phyloP scores from a whole-genome alignment of 805 yeast species.

The Cyberlindnera suaveolens region DNA sequence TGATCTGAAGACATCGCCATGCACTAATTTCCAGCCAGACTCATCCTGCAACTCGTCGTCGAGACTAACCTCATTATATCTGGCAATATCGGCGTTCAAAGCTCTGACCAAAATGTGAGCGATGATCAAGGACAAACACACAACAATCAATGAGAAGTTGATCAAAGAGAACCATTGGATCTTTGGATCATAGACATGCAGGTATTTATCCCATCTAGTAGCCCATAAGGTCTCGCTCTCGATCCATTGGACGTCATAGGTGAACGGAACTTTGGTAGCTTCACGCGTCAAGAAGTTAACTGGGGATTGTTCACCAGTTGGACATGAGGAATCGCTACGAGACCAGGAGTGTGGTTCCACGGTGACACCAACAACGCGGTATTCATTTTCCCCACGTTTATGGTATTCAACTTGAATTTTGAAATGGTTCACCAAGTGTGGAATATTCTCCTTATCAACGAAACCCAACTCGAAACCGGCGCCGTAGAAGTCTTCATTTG shows the following conservation, averaged over 20 bases:
- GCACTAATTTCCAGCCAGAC: conserved; percentile 94
- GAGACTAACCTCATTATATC: conserved; percentile 83
- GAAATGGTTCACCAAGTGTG: conserved; percentile 76
- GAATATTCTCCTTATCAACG: conserved; percentile 48
- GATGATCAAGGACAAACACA: conserved; percentile 70
- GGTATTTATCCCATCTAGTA: conserved; percentile 96
- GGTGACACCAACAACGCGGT: conserved; percentile 86
- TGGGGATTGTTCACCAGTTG: conserved; percentile 29
- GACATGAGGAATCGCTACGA: conserved; percentile 32
- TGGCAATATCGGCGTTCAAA: conserved; percentile 75
- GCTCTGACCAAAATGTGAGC: conserved; percentile 75
- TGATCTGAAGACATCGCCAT: conserved; percentile 90
- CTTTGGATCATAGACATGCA: conserved; percentile 86
- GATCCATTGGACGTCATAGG: conserved; percentile 77
- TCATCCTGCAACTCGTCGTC: conserved; percentile 88
- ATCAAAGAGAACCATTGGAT: conserved; percentile 94
- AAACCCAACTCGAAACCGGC: conserved; percentile 78
- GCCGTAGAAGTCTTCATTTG: conserved; percentile 60
- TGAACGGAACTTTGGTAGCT: conserved; percentile 59
- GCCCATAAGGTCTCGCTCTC: conserved; percentile 85
- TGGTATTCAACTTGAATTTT: conserved; percentile 80
- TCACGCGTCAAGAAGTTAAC: conserved; percentile 43
- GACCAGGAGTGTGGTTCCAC: conserved; percentile 63
- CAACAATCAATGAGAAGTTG: conserved; percentile 77
- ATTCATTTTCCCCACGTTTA: conserved; percentile 55